Evolutionary conservation across 345 rosid genomes (phyloP).

Genomic region (Ricinus communis): DNA sequence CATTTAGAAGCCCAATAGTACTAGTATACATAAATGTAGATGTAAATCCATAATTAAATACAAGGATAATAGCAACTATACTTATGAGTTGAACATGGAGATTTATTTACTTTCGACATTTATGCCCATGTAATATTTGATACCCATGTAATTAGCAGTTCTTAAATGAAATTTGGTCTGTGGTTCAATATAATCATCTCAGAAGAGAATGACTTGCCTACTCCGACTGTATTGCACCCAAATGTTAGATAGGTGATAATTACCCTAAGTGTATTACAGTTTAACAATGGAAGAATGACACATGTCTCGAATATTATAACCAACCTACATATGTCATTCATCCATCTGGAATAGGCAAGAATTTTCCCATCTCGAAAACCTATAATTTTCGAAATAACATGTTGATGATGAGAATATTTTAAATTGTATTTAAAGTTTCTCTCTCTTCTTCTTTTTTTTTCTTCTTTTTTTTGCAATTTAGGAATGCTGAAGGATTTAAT

Average conservation of each 20-base stretch:
- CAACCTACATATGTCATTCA: too few species aligned
- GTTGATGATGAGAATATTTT: not conserved
- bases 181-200: not conserved
- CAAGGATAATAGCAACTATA: not conserved
- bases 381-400: not conserved
- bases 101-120: not conserved
- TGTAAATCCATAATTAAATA: not conserved
- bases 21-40: too few species aligned
- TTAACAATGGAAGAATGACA: too few species aligned
- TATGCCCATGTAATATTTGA: not conserved
- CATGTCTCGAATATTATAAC: too few species aligned
- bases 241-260: too few species aligned
- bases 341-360: too few species aligned
- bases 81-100: not conserved
- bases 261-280: too few species aligned
- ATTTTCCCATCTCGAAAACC: too few species aligned
- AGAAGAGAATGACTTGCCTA: too few species aligned
- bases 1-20: not conserved
- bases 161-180: not conserved
- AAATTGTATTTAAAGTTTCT: not conserved
- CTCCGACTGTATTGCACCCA: too few species aligned
- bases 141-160: not conserved
- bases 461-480: not conserved
- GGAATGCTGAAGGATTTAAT: not conserved
- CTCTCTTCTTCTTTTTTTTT: too few species aligned